Evolutionary conservation across 176 grass and related monocot genomes (phyloP), one percentile per base, ranked within the genome.

Genomic region (Juncus inflexus): DNA sequence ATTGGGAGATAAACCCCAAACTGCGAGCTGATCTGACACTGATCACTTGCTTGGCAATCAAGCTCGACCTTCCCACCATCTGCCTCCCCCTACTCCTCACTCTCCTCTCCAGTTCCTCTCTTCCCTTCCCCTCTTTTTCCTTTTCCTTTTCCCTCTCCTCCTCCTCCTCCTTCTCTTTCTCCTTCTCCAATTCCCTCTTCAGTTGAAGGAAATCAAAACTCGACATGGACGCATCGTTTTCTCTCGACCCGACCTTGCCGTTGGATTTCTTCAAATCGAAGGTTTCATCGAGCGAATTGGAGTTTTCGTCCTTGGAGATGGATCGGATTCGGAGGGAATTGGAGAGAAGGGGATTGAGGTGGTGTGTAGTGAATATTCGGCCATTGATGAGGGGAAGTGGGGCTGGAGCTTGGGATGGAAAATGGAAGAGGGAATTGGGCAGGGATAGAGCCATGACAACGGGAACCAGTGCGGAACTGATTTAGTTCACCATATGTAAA

Each of bases 21-120:
- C 87, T 97, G 14, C 72, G 74, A 36, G 92, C 92, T 28, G 84
- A 91, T 60, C 64, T 61, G 63, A 97, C 71, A 65, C 92, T 91
- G 66, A 97, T 72, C 55, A 97, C 92, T 78, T 97, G 87, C 67
- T 97, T 97, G 55, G 92, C 87, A 12, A 97, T 74, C 67, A 97
- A 74, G 61, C 74, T 86, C 42, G 92, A 91, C 12, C 92, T 81
- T 56, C 63, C 74, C 55, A 82, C 52, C 84, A 89, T 86, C 74
- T 77, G 82, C 74, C 77, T 79, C 52, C 84, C 52, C 35, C 70
- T 12, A 52, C 58, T 73, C 74, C 51, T 76, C 69, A 50, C 53
- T 47, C 45, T 79, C 63, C 9, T 79, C 52, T 70, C 68, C 52
- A 77, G 47, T 62, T 58, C 36, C 35, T n/a, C 19, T 5, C 73